phyloP scores from a whole-genome alignment of 2,329 filamentous ascomycete genomes.

The Neocatenulostroma microsporum region DNA sequence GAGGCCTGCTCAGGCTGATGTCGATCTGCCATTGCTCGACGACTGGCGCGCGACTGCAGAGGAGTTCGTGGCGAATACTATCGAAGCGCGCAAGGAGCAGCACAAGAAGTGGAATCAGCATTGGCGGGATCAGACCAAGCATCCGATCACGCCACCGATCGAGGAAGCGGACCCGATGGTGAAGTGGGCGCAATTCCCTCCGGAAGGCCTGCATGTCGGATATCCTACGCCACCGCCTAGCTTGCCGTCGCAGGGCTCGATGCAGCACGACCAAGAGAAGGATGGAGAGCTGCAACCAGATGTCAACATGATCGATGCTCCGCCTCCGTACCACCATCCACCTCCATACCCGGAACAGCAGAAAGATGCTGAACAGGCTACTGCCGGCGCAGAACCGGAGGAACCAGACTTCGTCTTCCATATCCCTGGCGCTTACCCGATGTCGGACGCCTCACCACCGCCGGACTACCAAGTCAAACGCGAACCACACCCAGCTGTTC shows the following conservation, averaged over 20 bases:
- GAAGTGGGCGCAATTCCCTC: slow-evolving; percentile 23
- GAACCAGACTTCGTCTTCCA: slow-evolving; percentile 21
- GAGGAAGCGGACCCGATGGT: slow-evolving; percentile 38
- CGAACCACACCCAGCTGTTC: slow-evolving; percentile 55
- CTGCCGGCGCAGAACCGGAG: slow-evolving; percentile 12
- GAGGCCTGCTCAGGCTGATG: slow-evolving; percentile 54
- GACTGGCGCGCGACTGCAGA: slow-evolving; percentile 75
- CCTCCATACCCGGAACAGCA: too few species aligned
- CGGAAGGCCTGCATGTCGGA: slow-evolving; percentile 16
- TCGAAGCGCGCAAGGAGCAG: slow-evolving; percentile 79
- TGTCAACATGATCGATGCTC: slow-evolving; percentile 30
- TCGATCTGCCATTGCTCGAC: slow-evolving; percentile 68
- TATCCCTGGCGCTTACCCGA: slow-evolving; percentile 14
- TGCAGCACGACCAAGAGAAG: slow-evolving; percentile 28
- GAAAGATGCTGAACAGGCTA: slow-evolving; percentile 11
- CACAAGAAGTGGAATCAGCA: slow-evolving; percentile 88
- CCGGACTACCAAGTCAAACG: slow-evolving; percentile 9
- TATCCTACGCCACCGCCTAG: slow-evolving; percentile 43
- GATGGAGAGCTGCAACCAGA: slow-evolving; percentile 33
- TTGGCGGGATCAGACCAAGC: slow-evolving; percentile 79
- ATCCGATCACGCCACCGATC: slow-evolving; percentile 70
- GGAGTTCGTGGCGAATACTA: slow-evolving; percentile 69
- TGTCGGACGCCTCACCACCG: slow-evolving; percentile 6
- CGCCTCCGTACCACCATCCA: too few species aligned
- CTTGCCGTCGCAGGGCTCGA: slow-evolving; percentile 35